Conservation (phyloP, 2,329 filamentous ascomycete species). For the Pezicula rhizophila region DNA sequence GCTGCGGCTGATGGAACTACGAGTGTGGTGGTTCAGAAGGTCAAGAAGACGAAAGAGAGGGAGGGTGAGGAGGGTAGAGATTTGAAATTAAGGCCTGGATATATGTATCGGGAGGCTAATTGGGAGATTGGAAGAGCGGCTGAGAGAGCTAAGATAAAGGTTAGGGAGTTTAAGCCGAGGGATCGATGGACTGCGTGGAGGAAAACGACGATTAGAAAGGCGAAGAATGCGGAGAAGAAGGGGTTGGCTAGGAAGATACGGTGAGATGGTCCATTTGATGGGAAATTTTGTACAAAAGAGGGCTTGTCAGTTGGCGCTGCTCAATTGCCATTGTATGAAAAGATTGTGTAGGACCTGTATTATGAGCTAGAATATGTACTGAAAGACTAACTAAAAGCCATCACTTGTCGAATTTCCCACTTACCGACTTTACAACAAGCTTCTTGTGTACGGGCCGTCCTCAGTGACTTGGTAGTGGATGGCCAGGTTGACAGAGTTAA, state of each 20-base stretch:
- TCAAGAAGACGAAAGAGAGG: slow-evolving; percentile 14
- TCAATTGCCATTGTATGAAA: too few relatives aligned
- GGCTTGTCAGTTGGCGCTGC: too few relatives aligned
- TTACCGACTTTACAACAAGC: too few relatives aligned
- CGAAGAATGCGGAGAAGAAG: slow-evolving; percentile 46
- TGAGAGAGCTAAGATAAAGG: slow-evolving; percentile 52
- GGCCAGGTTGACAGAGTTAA: too few relatives aligned
- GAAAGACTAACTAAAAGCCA: too few relatives aligned
- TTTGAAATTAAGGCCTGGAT: slow-evolving; percentile 45
- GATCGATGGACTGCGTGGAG: slow-evolving; percentile 58
- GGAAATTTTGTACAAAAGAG: background rate
- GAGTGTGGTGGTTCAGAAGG: slow-evolving; percentile 7
- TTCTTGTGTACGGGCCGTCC: too few relatives aligned
- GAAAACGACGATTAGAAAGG: slow-evolving; percentile 46
- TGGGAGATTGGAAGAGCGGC: slow-evolving; percentile 61
- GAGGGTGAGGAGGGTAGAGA: slow-evolving; percentile 29
- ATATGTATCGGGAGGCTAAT: slow-evolving; percentile 60
- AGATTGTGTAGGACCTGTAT: too few relatives aligned
- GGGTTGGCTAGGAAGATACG: slow-evolving; percentile 39
- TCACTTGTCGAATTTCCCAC: too few relatives aligned
- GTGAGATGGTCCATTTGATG: slow-evolving; percentile 2
- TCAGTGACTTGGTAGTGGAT: too few relatives aligned
- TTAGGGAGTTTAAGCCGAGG: slow-evolving; percentile 50
- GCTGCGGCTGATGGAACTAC: slow-evolving; percentile 6
- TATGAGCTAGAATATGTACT: too few relatives aligned